Base-by-base conservation (phyloP, 805 yeast species). In the Candida sithepensis region DNA sequence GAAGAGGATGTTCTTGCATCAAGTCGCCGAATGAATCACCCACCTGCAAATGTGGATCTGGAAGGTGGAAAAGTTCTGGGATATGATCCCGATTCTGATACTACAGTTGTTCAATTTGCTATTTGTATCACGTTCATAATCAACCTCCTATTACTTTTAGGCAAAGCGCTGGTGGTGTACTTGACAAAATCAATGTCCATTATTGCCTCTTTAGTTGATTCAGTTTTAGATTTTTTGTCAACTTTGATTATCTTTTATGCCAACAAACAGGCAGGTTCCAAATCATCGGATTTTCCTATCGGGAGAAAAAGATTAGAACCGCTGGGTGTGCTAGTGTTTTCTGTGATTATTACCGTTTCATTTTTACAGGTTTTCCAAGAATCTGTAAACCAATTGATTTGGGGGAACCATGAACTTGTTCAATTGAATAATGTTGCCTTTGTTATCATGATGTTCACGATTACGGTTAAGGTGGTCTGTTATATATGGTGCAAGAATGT, bases 241-340 rank as follows among this genome's bases (percentile, higher is more conserved):
- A 86, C 94, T 0, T 68, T 84, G 48, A 86, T 87, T 54, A 87
- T 87, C 43, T 85, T 72, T 66, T 61, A 77, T 41, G 78, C 86
- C 44, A 82, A 85, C 53, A 68, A 67, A 50, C 66, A 75, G 46
- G 74, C 84, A 3, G 64, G 68, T 9, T 67, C 69, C 13, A 49
- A 51, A 23, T 57, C 64, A 1, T 43, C 54, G 2, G 66, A 67
- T 24, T 81, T 77, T 55, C 95, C 95, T 0, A 79, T 87, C 21
- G 95, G 95, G 2, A 70, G 87, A 41, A 73, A 81, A 34, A 74
- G 90, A 51, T 68, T 86, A 34, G 94, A 86, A 59, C 95, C 95
- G 0, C 72, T 86, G 47, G 94, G 95, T 0, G 85, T 86, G 16
- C 70, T 87, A 48, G 80, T 86, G 2, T 86, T 86, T 58, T 82